phyloP scores from a whole-genome alignment of 306 rosid species.

The Alnus glutinosa region DNA sequence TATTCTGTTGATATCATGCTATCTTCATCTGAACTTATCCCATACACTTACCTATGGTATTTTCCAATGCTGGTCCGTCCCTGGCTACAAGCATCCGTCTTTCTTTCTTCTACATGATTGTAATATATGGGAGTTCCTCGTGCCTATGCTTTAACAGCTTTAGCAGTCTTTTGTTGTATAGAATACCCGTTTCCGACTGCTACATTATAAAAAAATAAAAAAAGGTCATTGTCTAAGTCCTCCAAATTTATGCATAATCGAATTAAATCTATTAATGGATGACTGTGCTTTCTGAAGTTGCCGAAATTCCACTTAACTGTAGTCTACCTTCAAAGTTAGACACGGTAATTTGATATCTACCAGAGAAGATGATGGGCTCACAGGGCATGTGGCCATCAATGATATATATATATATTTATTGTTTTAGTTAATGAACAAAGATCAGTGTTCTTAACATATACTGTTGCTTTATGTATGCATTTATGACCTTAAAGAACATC shows the following conservation, averaged over 20 bases:
- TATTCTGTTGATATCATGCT: not conserved
- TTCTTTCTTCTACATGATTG: not conserved
- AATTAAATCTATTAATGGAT: not conserved
- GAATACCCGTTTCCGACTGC: not conserved
- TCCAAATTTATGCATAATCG: not conserved
- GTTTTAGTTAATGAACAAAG: not conserved
- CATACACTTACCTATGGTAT: not conserved
- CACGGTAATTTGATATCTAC: not conserved
- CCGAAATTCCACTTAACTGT: not conserved
- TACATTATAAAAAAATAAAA: not conserved
- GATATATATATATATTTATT: not conserved
- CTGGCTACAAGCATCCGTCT: not conserved
- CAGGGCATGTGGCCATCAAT: not conserved
- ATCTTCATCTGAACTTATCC: not conserved
- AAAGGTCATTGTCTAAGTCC: not conserved
- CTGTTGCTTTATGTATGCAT: not conserved
- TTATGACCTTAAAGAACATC: not conserved
- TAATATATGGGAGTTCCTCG: not conserved
- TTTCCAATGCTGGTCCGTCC: not conserved
- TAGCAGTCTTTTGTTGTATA: not conserved
- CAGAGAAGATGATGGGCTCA: not conserved
- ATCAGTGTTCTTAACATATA: not conserved
- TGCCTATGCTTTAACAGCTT: not conserved
- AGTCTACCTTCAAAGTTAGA: not conserved
- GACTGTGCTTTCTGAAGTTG: conserved; percentile 1